These are phyloP conservation scores for Phytophthora multivora DNA, from an alignment of 352 stramenopile species.

Conservation along the genomic window DNA sequence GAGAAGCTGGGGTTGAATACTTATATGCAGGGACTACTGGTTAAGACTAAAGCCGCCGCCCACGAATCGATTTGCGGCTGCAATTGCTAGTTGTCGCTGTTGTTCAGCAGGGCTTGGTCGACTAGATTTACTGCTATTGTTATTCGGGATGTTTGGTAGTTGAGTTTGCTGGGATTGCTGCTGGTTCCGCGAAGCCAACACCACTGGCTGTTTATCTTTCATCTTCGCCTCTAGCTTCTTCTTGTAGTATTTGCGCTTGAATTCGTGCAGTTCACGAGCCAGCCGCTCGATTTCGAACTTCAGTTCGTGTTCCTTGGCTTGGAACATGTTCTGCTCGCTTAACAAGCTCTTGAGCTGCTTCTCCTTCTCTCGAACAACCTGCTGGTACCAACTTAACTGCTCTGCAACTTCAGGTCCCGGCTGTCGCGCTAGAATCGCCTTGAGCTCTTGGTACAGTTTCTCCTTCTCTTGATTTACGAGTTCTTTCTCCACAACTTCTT, in stretches of 20 bases:
- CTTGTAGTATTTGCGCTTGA: conserved; percentile 97
- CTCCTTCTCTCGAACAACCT: conserved; percentile 95
- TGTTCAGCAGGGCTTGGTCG: conserved; percentile 64
- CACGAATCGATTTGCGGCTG: conserved; percentile 89
- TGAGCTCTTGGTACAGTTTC: conserved; percentile 94
- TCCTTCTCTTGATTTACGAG: conserved; percentile 96
- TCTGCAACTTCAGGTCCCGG: conserved; percentile 95
- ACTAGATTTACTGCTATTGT: conserved; percentile 37
- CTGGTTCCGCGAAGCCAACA: conserved; percentile 36
- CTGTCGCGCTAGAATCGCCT: conserved; percentile 92
- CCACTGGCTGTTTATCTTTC: conserved; percentile 55
- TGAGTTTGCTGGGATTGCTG: conserved; percentile 37
- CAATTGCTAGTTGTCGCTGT: conserved; percentile 87
- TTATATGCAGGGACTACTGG: conserved; percentile 47
- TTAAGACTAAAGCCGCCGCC: conserved; percentile 95
- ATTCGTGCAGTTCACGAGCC: conserved; percentile 91
- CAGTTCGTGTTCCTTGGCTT: conserved; percentile 93
- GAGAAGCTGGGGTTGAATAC: conserved; percentile 6
- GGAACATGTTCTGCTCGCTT: conserved; percentile 97
- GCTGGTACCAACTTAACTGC: conserved; percentile 95
- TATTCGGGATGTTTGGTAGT: conserved; percentile 39
- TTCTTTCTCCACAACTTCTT: conserved; percentile 95
- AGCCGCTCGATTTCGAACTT: conserved; percentile 96
- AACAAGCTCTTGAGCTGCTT: conserved; percentile 97
- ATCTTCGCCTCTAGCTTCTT: conserved; percentile 90